Evolutionary conservation across 2,329 filamentous ascomycete species (phyloP), one percentile per base, ranked within the genome.

Genomic region (Scedosporium minutisporum): DNA sequence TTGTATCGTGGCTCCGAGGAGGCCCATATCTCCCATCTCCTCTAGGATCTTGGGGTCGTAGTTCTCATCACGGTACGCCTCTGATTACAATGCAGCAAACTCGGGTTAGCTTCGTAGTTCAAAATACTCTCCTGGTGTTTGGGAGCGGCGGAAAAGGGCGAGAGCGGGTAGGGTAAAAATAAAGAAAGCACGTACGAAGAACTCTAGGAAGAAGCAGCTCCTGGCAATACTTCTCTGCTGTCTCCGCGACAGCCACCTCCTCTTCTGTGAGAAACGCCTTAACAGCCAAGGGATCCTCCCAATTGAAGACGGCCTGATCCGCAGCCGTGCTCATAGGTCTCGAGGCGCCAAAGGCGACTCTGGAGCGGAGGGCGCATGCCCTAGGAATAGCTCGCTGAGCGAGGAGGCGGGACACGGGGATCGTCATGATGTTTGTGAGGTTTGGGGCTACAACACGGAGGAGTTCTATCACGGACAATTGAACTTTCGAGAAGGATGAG

Each of bases 11-110:
- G 93, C 87, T 62, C 93, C 92, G 3, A 96, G 80, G 0, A 96
- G 81, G n/a, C 93, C 93, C 10, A 96, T 79, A 72, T 95, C 90
- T 53, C 93, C 92, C 92, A 96, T 96, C 76, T 96, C 92, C 73
- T 88, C 82, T 38, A 96, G 81, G 64, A 96, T 96, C 69, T 88
- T 87, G 69, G 84, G 82, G 74, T 96, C 92, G 76, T 93, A 96
- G 71, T 91, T 74, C 75, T 96, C 92, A 72, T 93, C 87, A 67
- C 92, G 76, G 66, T 93, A 96, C 64, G 90, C 89, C 76, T 93
- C 91, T 93, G 42, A 6, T 14, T 6, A 18, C 6, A 12, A 33
- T 9, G 29, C 16, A 10, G 41, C 1, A 59, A 33, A 25, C 10
- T 16, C 0, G 38, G 16, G 41, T 48, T 33, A 55, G 46, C 48